These are phyloP conservation scores for Rhipidocladum racemiflorum DNA, from an alignment of 176 grass and related monocot genomes.

Conservation along the genomic window DNA sequence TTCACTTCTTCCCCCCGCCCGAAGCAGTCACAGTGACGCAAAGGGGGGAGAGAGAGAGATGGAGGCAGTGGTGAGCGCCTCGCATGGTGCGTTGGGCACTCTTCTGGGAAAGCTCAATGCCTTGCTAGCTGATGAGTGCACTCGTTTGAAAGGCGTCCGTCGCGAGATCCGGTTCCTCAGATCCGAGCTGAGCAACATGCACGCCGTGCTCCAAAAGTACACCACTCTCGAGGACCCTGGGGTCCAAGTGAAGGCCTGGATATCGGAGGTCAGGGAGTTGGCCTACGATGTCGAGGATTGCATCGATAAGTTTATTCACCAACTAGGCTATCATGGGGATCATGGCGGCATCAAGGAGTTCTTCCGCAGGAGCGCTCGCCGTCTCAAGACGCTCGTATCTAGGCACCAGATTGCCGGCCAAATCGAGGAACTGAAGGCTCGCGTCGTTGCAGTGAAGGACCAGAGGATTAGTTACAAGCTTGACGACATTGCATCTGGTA, in stretches of 20 bases:
- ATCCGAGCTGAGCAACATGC: too few species aligned
- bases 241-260: not conserved
- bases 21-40: too few species aligned
- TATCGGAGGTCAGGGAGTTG: not conserved
- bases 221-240: not conserved
- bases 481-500: not conserved
- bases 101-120: not conserved
- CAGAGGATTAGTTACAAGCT: not conserved
- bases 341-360: not conserved
- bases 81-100: not conserved
- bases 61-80: not conserved
- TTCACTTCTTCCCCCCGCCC: too few species aligned
- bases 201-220: not conserved
- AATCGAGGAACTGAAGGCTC: not conserved
- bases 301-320: conserved; percentile 1
- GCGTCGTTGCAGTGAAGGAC: not conserved
- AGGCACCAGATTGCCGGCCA: not conserved
- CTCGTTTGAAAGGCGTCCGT: not conserved
- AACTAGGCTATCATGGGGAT: not conserved
- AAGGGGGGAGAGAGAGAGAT: not conserved
- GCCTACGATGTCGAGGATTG: not conserved
- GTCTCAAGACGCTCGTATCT: not conserved
- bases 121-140: not conserved
- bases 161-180: too few species aligned
- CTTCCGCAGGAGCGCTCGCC: not conserved